Percentiles rank a stretch among this genome's conserved stretches.
Evolutionary conservation across 768 basidiomycete species (phyloP).

Genomic region (Phlebiopsis flavidoalba): DNA sequence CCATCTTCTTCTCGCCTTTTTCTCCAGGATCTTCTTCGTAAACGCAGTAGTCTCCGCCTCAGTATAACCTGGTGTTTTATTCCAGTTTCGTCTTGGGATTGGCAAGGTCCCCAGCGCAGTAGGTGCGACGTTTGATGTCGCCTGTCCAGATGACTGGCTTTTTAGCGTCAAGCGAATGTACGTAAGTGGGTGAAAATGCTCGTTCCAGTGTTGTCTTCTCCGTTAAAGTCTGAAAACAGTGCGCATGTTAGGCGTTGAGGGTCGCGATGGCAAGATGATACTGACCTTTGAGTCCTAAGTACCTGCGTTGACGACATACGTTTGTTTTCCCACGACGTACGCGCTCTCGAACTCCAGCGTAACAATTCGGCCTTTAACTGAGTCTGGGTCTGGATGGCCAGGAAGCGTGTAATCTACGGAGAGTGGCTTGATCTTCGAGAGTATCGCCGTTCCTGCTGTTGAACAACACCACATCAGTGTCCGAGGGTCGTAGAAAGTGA

Average conservation of each 20-base stretch:
- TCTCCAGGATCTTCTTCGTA: conserved; percentile 52
- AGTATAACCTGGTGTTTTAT: conserved; percentile 84
- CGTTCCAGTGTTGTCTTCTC: conserved; percentile 80
- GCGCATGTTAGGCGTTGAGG: background rate
- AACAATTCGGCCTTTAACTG: conserved; percentile 71
- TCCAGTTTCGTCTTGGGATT: conserved; percentile 75
- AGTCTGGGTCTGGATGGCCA: conserved; percentile 59
- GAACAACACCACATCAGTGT: background rate
- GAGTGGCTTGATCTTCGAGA: conserved; percentile 73
- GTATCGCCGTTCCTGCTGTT: conserved; percentile 76
- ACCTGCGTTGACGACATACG: conserved; percentile 86
- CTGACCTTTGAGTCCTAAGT: conserved; percentile 64
- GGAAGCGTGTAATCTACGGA: conserved; percentile 64
- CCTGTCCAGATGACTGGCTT: conserved; percentile 90
- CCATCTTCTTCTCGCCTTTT: conserved; percentile 34
- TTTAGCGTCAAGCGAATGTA: conserved; percentile 64
- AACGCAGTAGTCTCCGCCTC: conserved; percentile 77
- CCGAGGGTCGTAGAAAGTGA: background rate
- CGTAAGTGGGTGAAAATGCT: conserved; percentile 68
- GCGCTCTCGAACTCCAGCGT: conserved; percentile 73
- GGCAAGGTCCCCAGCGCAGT: conserved; percentile 64
- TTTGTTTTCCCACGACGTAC: conserved; percentile 72
- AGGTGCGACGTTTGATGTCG: conserved; percentile 77
- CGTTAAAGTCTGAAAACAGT: conserved; percentile 56
- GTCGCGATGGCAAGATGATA: background rate